phyloP scores from a whole-genome alignment of 257 asterid genomes.

The Schizonepeta tenuifolia region DNA sequence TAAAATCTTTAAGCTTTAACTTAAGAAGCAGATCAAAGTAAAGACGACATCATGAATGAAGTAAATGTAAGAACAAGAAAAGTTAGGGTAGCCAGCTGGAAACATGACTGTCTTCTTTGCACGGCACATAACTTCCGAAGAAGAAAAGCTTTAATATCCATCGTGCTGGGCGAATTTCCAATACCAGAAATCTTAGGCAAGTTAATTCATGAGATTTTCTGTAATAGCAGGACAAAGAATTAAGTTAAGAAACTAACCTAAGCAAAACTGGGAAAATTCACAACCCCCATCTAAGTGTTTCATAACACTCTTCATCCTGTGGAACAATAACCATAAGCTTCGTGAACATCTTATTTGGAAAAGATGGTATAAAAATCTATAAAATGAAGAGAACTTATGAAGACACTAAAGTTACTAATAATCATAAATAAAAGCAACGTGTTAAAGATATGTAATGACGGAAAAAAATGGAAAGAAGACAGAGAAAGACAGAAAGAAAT shows the following conservation, averaged over 20 bases:
- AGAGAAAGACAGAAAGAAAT: too few relatives aligned
- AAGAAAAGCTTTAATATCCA: slow-evolving; percentile 92
- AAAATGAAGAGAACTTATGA: too few relatives aligned
- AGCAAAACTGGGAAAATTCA: slow-evolving; percentile 88
- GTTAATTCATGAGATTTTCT: slow-evolving; percentile 7
- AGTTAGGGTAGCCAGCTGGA: background rate
- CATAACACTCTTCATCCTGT: slow-evolving; percentile 90
- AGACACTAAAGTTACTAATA: too few relatives aligned
- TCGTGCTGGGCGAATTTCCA: slow-evolving; percentile 89
- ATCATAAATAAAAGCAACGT: background rate
- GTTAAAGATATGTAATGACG: too few relatives aligned
- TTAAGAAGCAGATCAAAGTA: background rate
- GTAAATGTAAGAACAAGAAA: background rate
- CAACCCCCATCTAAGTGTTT: slow-evolving; percentile 86
- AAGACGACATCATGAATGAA: background rate
- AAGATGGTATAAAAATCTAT: too few relatives aligned
- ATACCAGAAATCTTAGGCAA: slow-evolving; percentile 49
- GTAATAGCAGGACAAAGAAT: background rate
- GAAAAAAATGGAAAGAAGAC: background rate
- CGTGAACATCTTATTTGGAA: background rate
- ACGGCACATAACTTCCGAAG: slow-evolving; percentile 82
- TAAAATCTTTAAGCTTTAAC: background rate
- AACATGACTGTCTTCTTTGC: slow-evolving; percentile 69
- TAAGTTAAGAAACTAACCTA: slow-evolving; percentile 54
- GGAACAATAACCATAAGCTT: slow-evolving; percentile 20